Percentiles rank a stretch among this genome's conserved stretches.
Evolutionary conservation across 78 protist genomes (phyloP).

Genomic region (Diacronema lutheri): DNA sequence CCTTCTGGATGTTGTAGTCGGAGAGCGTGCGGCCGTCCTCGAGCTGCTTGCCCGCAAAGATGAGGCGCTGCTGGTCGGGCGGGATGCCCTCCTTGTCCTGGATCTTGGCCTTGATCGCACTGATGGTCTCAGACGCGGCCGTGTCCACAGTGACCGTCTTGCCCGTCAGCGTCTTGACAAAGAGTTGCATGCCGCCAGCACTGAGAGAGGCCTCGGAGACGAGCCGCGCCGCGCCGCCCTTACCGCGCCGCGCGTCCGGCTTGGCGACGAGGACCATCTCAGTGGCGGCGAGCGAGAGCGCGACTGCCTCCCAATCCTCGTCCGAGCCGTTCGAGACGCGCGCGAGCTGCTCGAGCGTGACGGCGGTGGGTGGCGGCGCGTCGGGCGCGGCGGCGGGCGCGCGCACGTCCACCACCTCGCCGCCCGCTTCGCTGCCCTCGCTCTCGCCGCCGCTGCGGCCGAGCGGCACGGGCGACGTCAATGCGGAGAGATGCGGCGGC

Average conservation of each 20-base stretch:
- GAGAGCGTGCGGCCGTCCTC: constrained; percentile 70
- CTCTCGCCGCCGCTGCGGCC: too few relatives aligned
- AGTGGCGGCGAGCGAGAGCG: background rate
- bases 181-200: constrained; percentile 67
- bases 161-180: constrained; percentile 81
- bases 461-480: background rate
- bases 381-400: too few relatives aligned
- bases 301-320: background rate
- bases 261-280: background rate
- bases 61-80: constrained; percentile 70
- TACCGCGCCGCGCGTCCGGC: background rate
- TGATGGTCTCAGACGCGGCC: constrained; percentile 40
- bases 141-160: constrained; percentile 77
- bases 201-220: too few relatives aligned
- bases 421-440: too few relatives aligned
- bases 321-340: background rate
- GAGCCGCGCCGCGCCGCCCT: background rate
- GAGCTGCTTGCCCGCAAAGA: constrained; percentile 70
- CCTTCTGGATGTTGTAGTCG: constrained; percentile 44
- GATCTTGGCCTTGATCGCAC: constrained; percentile 38
- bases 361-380: background rate
- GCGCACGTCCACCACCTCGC: too few relatives aligned
- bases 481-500: background rate
- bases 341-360: background rate
- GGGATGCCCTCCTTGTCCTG: constrained; percentile 68